Conservation (phyloP, 345 rosid species). For the Pugionium cornutum region DNA sequence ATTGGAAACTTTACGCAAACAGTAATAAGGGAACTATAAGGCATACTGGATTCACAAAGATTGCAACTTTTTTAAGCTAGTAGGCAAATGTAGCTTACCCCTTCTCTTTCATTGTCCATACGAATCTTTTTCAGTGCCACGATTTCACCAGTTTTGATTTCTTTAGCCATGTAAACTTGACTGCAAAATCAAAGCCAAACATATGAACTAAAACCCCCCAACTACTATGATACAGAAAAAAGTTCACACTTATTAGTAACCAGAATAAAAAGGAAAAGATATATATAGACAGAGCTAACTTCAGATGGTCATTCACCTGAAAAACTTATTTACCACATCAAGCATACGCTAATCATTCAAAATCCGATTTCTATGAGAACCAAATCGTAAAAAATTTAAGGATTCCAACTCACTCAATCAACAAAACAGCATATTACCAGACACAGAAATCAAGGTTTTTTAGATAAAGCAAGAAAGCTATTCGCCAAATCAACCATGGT, state of each 20-base stretch:
- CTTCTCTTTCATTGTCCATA: constrained; percentile 97
- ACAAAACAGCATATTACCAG: not conserved
- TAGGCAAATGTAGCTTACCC: constrained; percentile 53
- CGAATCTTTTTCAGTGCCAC: constrained; percentile 96
- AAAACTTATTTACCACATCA: not conserved
- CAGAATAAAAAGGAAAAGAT: not conserved
- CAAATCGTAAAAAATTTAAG: constrained; percentile 3
- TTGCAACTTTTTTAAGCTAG: not conserved
- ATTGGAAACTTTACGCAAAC: constrained; percentile 50
- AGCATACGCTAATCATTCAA: not conserved
- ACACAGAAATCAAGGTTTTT: not conserved
- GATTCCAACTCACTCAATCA: constrained; percentile 6
- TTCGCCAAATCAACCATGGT: not conserved
- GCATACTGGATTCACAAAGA: not conserved
- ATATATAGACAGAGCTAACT: not conserved
- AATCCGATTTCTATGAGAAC: not conserved
- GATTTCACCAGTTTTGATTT: constrained; percentile 83
- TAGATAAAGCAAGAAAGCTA: not conserved
- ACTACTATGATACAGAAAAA: not conserved
- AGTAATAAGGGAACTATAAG: not conserved
- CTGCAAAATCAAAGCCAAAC: constrained; percentile 51
- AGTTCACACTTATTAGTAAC: not conserved
- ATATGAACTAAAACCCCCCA: not conserved
- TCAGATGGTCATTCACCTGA: constrained; percentile 1
- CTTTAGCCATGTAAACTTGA: constrained; percentile 97